Percentiles rank a stretch among this genome's conserved stretches.
Evolutionary conservation across 2,329 filamentous ascomycete species (phyloP).

Genomic region (Penicillium sp.): DNA sequence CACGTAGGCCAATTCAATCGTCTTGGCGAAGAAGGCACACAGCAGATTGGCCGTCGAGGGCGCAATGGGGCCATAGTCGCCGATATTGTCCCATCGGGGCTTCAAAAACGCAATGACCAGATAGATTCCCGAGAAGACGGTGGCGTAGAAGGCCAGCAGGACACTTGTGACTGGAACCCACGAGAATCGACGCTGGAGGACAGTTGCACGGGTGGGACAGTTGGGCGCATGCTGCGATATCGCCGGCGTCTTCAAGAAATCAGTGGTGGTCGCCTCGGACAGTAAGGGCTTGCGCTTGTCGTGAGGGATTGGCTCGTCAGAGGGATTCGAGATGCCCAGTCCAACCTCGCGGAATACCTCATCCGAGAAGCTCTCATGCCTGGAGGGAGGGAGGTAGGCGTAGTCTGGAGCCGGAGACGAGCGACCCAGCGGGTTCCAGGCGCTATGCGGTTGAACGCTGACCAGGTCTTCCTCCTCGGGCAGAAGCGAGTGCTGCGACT

Average conservation of each 20-base stretch:
- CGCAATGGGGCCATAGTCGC: slow-evolving; percentile 47
- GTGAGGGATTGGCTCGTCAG: slow-evolving; percentile 9
- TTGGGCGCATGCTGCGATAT: slow-evolving; percentile 15
- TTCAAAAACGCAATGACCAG: slow-evolving; percentile 60
- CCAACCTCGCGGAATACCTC: slow-evolving; percentile 20
- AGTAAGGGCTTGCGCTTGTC: slow-evolving; percentile 7
- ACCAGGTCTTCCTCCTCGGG: slow-evolving; percentile 13
- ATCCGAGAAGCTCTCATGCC: slow-evolving; percentile 17
- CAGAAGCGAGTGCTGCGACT: slow-evolving; percentile 17
- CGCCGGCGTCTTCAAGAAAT: slow-evolving; percentile 14
- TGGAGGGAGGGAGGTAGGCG: slow-evolving; percentile 8
- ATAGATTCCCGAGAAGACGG: slow-evolving; percentile 52
- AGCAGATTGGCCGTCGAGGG: slow-evolving; percentile 65
- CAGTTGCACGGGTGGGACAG: slow-evolving; percentile 31
- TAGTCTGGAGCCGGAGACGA: slow-evolving; percentile 8
- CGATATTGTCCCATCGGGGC: slow-evolving; percentile 60
- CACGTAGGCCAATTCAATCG: slow-evolving; percentile 74
- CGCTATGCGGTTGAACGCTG: slow-evolving; percentile 11
- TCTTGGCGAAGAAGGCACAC: slow-evolving; percentile 68
- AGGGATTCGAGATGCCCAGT: slow-evolving; percentile 17
- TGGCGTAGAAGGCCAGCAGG: slow-evolving; percentile 39
- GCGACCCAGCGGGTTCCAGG: slow-evolving; percentile 22
- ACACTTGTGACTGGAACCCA: slow-evolving; percentile 39
- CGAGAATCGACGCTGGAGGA: slow-evolving; percentile 34
- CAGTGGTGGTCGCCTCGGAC: slow-evolving; percentile 6